phyloP scores from a whole-genome alignment of 805 yeast genomes.

The Debaryomyces prosopidis region DNA sequence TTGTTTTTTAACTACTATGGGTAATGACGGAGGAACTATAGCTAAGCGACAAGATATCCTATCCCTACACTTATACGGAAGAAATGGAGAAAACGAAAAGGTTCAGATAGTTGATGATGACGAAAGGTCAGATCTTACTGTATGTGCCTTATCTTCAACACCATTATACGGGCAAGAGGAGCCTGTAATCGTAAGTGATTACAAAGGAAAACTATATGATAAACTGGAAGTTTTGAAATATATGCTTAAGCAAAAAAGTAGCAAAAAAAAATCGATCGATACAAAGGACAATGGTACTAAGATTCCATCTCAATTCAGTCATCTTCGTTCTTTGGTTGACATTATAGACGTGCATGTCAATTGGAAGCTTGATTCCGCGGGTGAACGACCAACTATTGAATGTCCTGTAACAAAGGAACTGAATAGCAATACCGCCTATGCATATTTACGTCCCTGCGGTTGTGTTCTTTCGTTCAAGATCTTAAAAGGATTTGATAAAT shows the following conservation, averaged over 20 bases:
- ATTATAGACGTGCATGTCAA: slow-evolving; percentile 21
- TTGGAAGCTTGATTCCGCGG: slow-evolving; percentile 15
- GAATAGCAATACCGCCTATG: slow-evolving; percentile 14
- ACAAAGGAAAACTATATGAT: slow-evolving; percentile 61
- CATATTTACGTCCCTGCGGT: slow-evolving; percentile 39
- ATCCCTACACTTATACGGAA: slow-evolving; percentile 19
- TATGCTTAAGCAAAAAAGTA: slow-evolving; percentile 40
- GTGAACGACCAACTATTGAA: slow-evolving; percentile 12
- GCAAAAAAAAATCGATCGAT: slow-evolving; percentile 20
- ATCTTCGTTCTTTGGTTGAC: slow-evolving; percentile 25
- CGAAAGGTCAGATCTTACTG: slow-evolving; percentile 35
- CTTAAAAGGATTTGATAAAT: slow-evolving; percentile 17
- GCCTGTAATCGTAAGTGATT: slow-evolving; percentile 59
- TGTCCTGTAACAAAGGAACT: slow-evolving; percentile 34
- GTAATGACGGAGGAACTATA: slow-evolving; percentile 74
- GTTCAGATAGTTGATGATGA: slow-evolving; percentile 14
- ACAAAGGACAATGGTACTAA: slow-evolving; percentile 3
- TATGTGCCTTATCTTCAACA: slow-evolving; percentile 49
- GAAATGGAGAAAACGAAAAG: slow-evolving; percentile 14
- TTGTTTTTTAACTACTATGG: slow-evolving; percentile 17
- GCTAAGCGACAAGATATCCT: slow-evolving; percentile 56
- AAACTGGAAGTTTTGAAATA: slow-evolving; percentile 63
- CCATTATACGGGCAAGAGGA: too few relatives aligned
- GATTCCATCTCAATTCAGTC: slow-evolving; percentile 10
- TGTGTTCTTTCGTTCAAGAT: slow-evolving; percentile 33